These are phyloP conservation scores for Stachybotrys chartarum DNA, from an alignment of 2,329 filamentous ascomycete species.

Conservation along the genomic window DNA sequence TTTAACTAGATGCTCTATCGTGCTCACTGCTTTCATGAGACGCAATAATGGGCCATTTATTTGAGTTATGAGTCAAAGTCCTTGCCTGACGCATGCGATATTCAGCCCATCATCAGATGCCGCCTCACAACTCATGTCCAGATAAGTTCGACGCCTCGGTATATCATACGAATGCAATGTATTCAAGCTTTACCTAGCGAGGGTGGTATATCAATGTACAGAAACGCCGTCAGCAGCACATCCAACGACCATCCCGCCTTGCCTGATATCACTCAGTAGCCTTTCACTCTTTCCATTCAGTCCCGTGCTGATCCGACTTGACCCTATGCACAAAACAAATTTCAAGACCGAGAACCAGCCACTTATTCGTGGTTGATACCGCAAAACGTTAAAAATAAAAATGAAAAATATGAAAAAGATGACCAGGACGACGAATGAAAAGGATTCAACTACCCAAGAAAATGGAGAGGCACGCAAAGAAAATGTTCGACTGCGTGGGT, in stretches of 20 bases:
- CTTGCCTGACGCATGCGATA: too few species aligned
- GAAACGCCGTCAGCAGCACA: not conserved
- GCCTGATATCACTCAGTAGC: not conserved
- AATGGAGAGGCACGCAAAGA: not conserved
- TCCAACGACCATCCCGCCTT: not conserved
- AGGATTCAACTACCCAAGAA: conserved; percentile 1
- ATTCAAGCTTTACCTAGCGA: not conserved
- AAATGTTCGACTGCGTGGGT: not conserved
- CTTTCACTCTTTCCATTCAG: not conserved
- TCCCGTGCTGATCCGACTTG: not conserved
- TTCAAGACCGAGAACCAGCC: not conserved
- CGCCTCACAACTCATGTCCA: too few species aligned
- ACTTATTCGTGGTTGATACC: not conserved
- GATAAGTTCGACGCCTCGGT: not conserved
- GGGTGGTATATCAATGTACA: not conserved
- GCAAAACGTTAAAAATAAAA: not conserved
- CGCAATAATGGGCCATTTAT: too few species aligned
- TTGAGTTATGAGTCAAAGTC: too few species aligned
- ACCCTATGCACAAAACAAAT: not conserved
- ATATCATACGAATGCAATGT: not conserved
- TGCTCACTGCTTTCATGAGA: too few species aligned
- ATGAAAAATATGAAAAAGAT: conserved; percentile 1
- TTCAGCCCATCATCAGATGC: too few species aligned
- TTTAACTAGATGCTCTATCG: too few species aligned
- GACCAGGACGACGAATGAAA: not conserved